Percentiles rank a stretch among this genome's conserved stretches.
These are phyloP conservation scores for Pichia cactophila DNA, from an alignment of 1,139 yeast genomes.

Conservation along the genomic window DNA sequence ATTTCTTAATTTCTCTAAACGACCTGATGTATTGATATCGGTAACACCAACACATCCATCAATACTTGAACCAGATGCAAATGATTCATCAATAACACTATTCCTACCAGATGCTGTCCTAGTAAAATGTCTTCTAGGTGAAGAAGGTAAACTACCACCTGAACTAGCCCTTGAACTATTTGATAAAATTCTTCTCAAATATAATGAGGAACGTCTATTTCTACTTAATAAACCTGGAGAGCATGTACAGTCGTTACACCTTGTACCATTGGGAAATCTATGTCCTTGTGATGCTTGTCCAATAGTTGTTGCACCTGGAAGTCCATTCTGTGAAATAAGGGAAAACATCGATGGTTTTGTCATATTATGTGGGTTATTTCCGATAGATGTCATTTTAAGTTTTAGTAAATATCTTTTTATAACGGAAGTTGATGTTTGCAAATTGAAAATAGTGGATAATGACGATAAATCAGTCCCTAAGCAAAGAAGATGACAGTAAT, in stretches of 20 bases:
- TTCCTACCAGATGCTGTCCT: background rate
- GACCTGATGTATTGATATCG: constrained; percentile 28
- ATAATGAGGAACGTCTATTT: constrained; percentile 39
- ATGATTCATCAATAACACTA: background rate
- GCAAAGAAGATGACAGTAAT: background rate
- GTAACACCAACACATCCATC: constrained; percentile 8
- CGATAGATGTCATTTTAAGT: constrained; percentile 5
- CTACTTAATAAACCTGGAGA: constrained; percentile 73
- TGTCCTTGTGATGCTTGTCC: constrained; percentile 20
- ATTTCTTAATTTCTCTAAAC: constrained; percentile 57
- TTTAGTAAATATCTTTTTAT: background rate
- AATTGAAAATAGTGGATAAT: too few relatives aligned
- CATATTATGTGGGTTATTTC: constrained; percentile 7
- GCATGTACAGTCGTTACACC: constrained; percentile 71
- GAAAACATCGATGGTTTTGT: constrained; percentile 30
- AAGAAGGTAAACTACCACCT: constrained; percentile 4
- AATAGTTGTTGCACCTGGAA: constrained; percentile 28
- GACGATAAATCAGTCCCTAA: too few relatives aligned
- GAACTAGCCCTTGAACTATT: constrained; percentile 1
- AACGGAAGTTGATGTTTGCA: background rate
- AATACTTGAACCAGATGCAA: constrained; percentile 2
- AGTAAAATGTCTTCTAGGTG: constrained; percentile 15
- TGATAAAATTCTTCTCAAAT: constrained; percentile 30
- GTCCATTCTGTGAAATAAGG: constrained; percentile 25
- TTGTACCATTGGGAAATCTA: constrained; percentile 26